Base-by-base conservation (phyloP, 345 rosid species). In the Combretum micranthum region DNA sequence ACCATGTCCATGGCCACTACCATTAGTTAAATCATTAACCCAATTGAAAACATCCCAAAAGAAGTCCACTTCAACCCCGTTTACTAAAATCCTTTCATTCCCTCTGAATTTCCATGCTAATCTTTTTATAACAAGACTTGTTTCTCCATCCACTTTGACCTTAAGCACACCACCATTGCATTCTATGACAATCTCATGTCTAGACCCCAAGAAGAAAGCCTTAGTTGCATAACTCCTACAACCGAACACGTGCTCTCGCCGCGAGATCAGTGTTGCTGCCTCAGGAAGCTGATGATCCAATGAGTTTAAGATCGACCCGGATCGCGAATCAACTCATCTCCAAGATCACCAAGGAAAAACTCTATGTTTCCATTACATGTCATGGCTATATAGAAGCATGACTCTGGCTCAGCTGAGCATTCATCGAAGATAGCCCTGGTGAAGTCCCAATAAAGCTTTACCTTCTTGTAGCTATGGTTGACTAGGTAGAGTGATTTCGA, bases 401-500 rank as follows among this genome's bases (percentile, higher is more conserved):
- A 72, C 8, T 78, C 78, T 0, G 83, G 87, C 70, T 78, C 83
- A 0, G 83, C 87, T 0, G 83, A 76, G 80, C 72, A 64, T 13
- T 62, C 61, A 13, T 64, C 17, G 69, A 78, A 82, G 42, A 62
- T 61, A 7, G 81, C 74, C 42, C 74, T 53, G 47, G 76, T 82
- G 71, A 82, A 78, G 64, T 78, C 83, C 83, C 87, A 78, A 25
- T 82, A 65, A 9, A 82, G 78, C 76, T 74, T 76, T 74, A 82
- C 63, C 64, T 63, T 72, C 15, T 62, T 74, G 66, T 67, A 56
- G 55, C 70, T 74, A 13, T 69, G 78, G 69, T 57, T 69, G 60
- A 72, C 54, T 39, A 78, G 50, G 57, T 52, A 68, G 64, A 76
- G 57, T 61, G 86, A 73, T 59, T 81, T 81, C 54, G 86, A 81